Evolutionary conservation across 345 rosid species (phyloP), one percentile per base, ranked within the genome.

Genomic region (Populus ilicifolia): DNA sequence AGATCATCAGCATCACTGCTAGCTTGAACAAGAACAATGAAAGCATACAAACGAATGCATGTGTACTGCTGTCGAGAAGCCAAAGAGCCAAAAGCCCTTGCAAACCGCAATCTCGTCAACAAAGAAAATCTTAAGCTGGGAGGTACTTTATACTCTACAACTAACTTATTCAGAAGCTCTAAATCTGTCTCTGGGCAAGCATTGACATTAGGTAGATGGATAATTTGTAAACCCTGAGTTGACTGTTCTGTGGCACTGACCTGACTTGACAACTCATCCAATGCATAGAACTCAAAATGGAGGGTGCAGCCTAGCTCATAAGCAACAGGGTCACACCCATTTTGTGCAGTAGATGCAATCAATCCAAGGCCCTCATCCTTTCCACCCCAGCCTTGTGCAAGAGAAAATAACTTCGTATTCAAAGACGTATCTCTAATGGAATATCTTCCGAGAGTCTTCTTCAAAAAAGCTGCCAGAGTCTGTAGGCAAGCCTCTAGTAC

Each of bases 381-480:
- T 72, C 95, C 97, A 3, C 99, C 99, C 99, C 99, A 95, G 79
- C 99, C 99, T 89, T 93, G 99, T 33, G 98, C 97, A 83, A 95
- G 93, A 71, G 97, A 86, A 88, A 91, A 95, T 67, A 95, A 81
- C 85, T 87, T 93, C 2, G 97, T 87, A 84, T 78, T 93, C 83
- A 95, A 77, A 81, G 94, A 90, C 69, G 89, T 71, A 77, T 95
- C 98, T 83, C 91, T 86, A 63, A 93, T 90, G 65, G 93, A 87
- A 83, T 90, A 87, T 78, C 92, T 95, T 72, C 97, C 99, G 70
- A 86, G 78, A 65, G 94, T 89, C 81, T 93, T 95, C 84, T 89
- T 95, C 75, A 95, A 80, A 86, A 93, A 92, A 70, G 97, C 93
- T 80, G 97, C 93, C 83, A 92, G 80, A 62, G 96, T 93, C 84